Percentiles rank a stretch among this genome's conserved stretches.
These are phyloP conservation scores for Chrysanthemum seticuspe DNA, from an alignment of 129 eudicot species.

Conservation along the genomic window DNA sequence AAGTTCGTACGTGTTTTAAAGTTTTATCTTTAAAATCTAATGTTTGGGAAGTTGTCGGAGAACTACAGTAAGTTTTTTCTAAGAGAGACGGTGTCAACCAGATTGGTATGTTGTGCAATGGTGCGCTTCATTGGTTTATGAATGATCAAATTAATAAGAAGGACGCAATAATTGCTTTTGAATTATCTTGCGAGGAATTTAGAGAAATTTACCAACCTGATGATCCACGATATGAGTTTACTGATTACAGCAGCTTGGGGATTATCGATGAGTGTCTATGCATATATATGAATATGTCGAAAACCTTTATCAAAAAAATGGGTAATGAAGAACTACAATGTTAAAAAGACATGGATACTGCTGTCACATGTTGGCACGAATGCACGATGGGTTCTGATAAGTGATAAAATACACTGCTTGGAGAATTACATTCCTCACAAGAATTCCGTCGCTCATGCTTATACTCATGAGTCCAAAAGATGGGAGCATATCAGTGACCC, in stretches of 20 bases:
- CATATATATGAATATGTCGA: not conserved
- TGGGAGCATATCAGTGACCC: not conserved
- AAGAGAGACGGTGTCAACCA: not conserved
- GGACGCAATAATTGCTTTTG: not conserved
- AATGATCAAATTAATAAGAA: not conserved
- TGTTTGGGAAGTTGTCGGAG: not conserved
- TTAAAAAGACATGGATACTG: not conserved
- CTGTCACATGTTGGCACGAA: not conserved
- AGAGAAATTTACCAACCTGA: conserved; percentile 12
- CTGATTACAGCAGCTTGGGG: not conserved
- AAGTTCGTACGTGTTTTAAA: not conserved
- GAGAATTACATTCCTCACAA: not conserved
- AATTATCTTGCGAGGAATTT: conserved; percentile 2
- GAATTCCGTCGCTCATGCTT: too few species aligned
- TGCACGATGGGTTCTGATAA: not conserved
- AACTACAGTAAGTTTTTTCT: not conserved
- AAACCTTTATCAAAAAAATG: not conserved
- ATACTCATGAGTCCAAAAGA: too few species aligned
- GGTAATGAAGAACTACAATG: not conserved
- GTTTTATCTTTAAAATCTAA: conserved; percentile 11
- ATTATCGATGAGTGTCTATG: conserved; percentile 3
- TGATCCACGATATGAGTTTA: not conserved
- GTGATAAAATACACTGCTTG: not conserved
- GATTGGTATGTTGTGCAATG: not conserved
- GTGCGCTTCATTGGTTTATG: conserved; percentile 7